phyloP scores from a whole-genome alignment of 2,329 filamentous ascomycete genomes.

The Emmonsiellopsis sp. region DNA sequence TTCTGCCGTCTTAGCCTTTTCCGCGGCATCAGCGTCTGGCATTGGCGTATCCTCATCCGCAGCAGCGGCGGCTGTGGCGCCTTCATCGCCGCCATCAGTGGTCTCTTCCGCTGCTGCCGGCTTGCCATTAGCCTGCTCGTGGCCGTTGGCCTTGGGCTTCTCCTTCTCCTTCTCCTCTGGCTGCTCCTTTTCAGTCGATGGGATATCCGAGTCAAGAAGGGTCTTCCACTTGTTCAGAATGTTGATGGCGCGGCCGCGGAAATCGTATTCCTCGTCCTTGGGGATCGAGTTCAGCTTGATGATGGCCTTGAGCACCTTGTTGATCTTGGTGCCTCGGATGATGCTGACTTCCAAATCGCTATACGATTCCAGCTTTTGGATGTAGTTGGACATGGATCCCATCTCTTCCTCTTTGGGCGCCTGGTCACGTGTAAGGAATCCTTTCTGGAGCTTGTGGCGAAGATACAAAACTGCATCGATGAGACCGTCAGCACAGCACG shows the following conservation, averaged over 20 bases:
- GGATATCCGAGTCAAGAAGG: slow-evolving; percentile 55
- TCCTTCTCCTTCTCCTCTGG: slow-evolving; percentile 32
- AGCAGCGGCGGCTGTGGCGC: slow-evolving; percentile 13
- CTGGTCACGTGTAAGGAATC: slow-evolving; percentile 75
- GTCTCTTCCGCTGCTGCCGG: slow-evolving; percentile 23
- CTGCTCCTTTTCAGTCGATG: slow-evolving; percentile 20
- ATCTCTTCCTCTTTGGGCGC: slow-evolving; percentile 68
- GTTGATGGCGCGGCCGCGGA: slow-evolving; percentile 71
- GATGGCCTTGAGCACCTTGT: slow-evolving; percentile 95
- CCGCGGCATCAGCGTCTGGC: slow-evolving; percentile 9
- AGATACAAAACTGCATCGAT: slow-evolving; percentile 64
- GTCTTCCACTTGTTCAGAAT: slow-evolving; percentile 87
- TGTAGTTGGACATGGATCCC: slow-evolving; percentile 34
- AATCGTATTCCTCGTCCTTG: slow-evolving; percentile 77
- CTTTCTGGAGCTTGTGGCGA: slow-evolving; percentile 89
- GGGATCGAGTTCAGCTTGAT: slow-evolving; percentile 80
- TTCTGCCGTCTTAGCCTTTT: slow-evolving; percentile 2
- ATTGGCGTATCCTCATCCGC: slow-evolving; percentile 9
- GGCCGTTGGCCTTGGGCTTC: slow-evolving; percentile 37
- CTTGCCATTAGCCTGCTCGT: slow-evolving; percentile 19
- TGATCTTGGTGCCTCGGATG: slow-evolving; percentile 88
- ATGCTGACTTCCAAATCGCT: slow-evolving; percentile 77
- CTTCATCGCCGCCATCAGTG: slow-evolving; percentile 20
- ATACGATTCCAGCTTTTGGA: slow-evolving; percentile 68
- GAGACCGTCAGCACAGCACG: not conserved